phyloP scores from a whole-genome alignment of 2,329 filamentous ascomycete species.

The Claviceps sp. region DNA sequence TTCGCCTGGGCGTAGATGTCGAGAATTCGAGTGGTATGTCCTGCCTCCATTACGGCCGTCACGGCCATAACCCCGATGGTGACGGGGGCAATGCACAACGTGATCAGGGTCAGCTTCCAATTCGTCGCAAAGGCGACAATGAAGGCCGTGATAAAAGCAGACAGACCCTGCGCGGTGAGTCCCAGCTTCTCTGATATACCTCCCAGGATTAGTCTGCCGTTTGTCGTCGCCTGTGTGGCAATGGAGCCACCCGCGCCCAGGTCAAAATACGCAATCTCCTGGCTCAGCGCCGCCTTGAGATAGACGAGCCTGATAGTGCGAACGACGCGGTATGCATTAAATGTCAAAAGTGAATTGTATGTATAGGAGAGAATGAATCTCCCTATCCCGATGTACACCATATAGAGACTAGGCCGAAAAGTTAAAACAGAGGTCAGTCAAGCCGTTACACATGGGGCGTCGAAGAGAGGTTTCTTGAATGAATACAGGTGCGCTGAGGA shows the following conservation, averaged over 20 bases:
- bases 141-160: constrained; percentile 25
- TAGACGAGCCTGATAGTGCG: constrained; percentile 35
- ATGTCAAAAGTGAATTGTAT: constrained; percentile 30
- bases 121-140: constrained; percentile 26
- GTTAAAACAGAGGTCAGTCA: too few species aligned
- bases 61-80: constrained; percentile 18
- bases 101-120: constrained; percentile 32
- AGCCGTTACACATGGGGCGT: too few species aligned
- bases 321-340: constrained; percentile 36
- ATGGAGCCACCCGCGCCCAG: constrained; percentile 26
- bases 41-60: constrained; percentile 14
- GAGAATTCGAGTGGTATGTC: constrained; percentile 21
- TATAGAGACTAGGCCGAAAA: constrained; percentile 31
- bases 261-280: constrained; percentile 38
- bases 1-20: constrained; percentile 21
- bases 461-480: too few species aligned
- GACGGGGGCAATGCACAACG: constrained; percentile 15
- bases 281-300: constrained; percentile 33
- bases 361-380: constrained; percentile 37
- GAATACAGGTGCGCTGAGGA: not conserved
- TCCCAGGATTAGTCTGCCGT: constrained; percentile 26
- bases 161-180: constrained; percentile 23
- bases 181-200: constrained; percentile 29
- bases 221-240: constrained; percentile 29
- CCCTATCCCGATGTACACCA: constrained; percentile 43